Conservation (phyloP, 2,329 filamentous ascomycete species). For the Paracorniculantispora psalliotae region DNA sequence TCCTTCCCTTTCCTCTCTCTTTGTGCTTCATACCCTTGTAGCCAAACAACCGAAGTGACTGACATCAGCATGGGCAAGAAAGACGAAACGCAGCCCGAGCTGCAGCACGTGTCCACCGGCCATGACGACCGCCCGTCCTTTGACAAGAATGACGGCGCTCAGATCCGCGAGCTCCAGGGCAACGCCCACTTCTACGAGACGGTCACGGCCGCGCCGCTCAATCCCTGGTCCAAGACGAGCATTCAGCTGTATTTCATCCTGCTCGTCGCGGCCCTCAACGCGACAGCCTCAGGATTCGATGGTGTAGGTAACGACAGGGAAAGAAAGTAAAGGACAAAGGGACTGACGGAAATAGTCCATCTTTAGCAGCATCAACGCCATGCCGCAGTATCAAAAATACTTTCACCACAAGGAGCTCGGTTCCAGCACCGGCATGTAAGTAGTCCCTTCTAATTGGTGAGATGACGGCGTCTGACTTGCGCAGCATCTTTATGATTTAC, state of each 20-base stretch:
- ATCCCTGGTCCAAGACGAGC: constrained; percentile 30
- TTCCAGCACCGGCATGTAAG: constrained; percentile 26
- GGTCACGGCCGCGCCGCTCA: constrained; percentile 23
- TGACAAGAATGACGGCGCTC: constrained; percentile 18
- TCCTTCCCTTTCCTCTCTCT: not conserved
- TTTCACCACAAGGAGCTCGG: constrained; percentile 25
- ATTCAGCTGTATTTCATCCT: constrained; percentile 33
- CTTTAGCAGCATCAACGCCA: constrained; percentile 28
- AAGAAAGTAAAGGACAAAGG: not conserved
- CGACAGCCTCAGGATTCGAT: constrained; percentile 34
- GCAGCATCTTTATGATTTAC: constrained; percentile 39
- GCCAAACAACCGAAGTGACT: too few relatives aligned
- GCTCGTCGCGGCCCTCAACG: constrained; percentile 32
- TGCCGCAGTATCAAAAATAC: constrained; percentile 25
- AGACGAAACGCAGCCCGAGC: not conserved
- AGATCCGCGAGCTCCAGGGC: constrained; percentile 25
- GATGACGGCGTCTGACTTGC: too few relatives aligned
- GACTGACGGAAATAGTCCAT: constrained; percentile 20
- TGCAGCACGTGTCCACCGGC: not conserved
- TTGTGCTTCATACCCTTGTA: not conserved
- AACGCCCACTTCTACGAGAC: constrained; percentile 25
- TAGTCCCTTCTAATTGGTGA: too few relatives aligned
- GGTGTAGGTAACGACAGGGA: constrained; percentile 22
- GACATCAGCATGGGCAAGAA: constrained; percentile 1
- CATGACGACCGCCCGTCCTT: constrained; percentile 4